Base-by-base conservation (phyloP, 148 eudicot species). In the Selenicereus undatus region DNA sequence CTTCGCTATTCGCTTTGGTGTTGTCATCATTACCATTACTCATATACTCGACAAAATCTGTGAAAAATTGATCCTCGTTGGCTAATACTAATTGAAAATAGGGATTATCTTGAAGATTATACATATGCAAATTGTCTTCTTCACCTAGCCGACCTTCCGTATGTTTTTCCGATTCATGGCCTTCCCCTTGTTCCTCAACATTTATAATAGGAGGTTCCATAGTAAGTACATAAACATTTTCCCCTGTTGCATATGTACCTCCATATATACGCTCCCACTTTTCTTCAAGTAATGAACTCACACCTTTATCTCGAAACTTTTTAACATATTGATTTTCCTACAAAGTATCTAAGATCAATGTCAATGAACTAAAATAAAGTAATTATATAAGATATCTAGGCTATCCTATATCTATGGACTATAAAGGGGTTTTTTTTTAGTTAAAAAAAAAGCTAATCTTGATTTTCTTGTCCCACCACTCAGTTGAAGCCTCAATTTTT, bases 41-140 rank as follows among this genome's bases (percentile, higher is more conserved):
- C 24, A 24, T 22, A 60, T 36, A 27, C n/a, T 62, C 71, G 26
- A 77, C 79, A 77, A 77, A 77, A n/a, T 60, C 27, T 0, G 35
- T 5, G 4, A 0, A 62, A 14, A 76, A 76, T 21, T 16, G 58
- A 1, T 77, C 32, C 12, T 77, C 54, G 30, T 62, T 5, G 3
- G 3, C 16, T 12, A 77, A 77, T 27, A 69, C 52, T 4, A 1
- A 22, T 13, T 22, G 5, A 32, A 39, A 42, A 24, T 39, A 11
- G 22, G 50, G 30, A 32, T 76, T 11, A 18, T 21, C 42, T 7
- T 54, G 48, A 73, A 2, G 11, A 45, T 45, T 45, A 32, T 45
- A 45, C 8, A 45, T 1, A 45, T 45, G 50, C 50, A 45, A 6
- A 10, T 45, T 45, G 0, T 10, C 50, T 45, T 45, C 8, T 45